These are phyloP conservation scores for Wickerhamiella vanderwaltii DNA, from an alignment of 805 yeast genomes.

Conservation along the genomic window DNA sequence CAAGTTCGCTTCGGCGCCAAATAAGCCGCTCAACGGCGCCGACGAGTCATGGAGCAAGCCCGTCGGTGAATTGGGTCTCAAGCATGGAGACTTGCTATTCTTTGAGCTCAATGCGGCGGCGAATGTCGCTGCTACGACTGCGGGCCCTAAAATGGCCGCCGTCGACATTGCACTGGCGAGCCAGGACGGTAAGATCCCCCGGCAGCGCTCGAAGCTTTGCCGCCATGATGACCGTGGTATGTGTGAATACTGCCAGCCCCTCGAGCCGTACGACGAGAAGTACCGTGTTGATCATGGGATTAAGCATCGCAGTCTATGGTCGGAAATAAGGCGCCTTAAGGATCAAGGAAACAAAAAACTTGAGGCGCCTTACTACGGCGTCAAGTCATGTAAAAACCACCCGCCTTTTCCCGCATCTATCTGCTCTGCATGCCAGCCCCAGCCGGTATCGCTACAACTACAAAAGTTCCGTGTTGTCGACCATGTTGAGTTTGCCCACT, in stretches of 20 bases:
- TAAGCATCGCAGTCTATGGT: conserved; percentile 81
- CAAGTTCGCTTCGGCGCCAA: conserved; percentile 37
- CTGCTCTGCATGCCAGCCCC: conserved; percentile 93
- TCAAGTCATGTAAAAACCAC: conserved; percentile 69
- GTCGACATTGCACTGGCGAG: conserved; percentile 58
- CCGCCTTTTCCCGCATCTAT: conserved; percentile 91
- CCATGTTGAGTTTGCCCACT: conserved; percentile 80
- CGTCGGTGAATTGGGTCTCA: conserved; percentile 28
- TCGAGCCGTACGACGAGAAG: conserved; percentile 85
- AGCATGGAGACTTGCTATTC: conserved; percentile 49
- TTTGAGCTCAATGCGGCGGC: conserved; percentile 18
- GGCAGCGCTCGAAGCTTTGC: conserved; percentile 54
- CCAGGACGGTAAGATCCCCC: conserved; percentile 57
- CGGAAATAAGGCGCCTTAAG: conserved; percentile 57
- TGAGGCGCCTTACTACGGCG: conserved; percentile 54
- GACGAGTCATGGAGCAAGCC: conserved; percentile 30
- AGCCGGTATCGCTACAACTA: conserved; percentile 83
- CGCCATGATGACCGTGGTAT: conserved; percentile 86
- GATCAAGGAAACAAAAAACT: conserved; percentile 61
- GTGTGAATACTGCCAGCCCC: conserved; percentile 95
- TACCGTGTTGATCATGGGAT: conserved; percentile 65
- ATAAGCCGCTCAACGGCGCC: conserved; percentile 31
- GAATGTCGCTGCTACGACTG: neutral
- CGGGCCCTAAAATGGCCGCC: conserved; percentile 18
- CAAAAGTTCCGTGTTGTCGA: conserved; percentile 93